phyloP scores from a whole-genome alignment of 805 yeast species.

The Suhomyces kilbournensis region DNA sequence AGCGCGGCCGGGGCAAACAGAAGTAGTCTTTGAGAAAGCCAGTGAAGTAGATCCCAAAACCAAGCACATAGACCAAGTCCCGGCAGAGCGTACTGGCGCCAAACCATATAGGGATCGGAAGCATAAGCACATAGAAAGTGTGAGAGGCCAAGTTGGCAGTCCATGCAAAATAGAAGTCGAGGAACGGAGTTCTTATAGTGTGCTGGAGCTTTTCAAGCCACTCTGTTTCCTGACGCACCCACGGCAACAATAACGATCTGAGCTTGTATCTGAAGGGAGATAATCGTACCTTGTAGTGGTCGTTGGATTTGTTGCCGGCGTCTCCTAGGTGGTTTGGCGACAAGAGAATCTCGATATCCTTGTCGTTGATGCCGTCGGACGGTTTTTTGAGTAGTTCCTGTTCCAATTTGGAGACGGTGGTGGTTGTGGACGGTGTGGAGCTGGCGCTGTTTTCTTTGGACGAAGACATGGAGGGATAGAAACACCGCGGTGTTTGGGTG shows the following conservation, averaged over 20 bases:
- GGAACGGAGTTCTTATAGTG: constrained; percentile 41
- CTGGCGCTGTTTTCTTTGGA: neutral
- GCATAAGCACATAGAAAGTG: constrained; percentile 85
- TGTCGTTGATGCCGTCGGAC: constrained; percentile 8
- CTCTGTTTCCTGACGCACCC: constrained; percentile 63
- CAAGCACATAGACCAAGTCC: constrained; percentile 57
- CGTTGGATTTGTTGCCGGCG: constrained; percentile 70
- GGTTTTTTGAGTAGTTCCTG: constrained; percentile 4
- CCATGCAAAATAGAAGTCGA: constrained; percentile 79
- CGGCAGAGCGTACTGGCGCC: constrained; percentile 59
- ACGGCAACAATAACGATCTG: constrained; percentile 53
- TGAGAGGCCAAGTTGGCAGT: constrained; percentile 90
- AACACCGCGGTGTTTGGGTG: neutral
- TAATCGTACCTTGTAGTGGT: constrained; percentile 62
- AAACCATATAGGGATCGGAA: constrained; percentile 83
- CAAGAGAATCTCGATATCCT: constrained; percentile 10
- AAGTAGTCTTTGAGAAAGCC: constrained; percentile 81
- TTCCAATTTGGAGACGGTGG: constrained; percentile 4
- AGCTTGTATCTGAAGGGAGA: constrained; percentile 52
- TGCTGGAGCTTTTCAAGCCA: constrained; percentile 57
- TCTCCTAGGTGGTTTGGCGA: constrained; percentile 36
- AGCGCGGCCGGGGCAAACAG: constrained; percentile 87
- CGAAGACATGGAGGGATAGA: neutral
- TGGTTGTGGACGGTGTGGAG: constrained; percentile 1
- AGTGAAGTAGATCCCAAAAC: constrained; percentile 67